Evolutionary conservation across 208 protist species (phyloP), one percentile per base, ranked within the genome.

Genomic region (Wallacemonas sp.): DNA sequence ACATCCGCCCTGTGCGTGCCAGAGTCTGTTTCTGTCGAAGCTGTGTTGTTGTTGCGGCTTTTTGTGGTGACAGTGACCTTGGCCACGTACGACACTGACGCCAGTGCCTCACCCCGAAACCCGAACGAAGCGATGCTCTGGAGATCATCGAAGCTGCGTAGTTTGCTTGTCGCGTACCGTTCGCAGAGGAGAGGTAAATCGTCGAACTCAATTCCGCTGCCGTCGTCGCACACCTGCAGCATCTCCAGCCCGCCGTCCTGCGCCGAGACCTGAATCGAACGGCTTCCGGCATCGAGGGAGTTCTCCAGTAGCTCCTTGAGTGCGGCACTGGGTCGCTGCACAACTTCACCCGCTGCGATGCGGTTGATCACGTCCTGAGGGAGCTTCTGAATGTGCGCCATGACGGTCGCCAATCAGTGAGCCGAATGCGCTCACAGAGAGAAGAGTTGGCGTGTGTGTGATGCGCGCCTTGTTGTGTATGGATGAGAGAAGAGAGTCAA

Each of bases 251-350:
- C 99, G 46, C 98, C 98, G 21, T 93, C 82, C 60, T 89, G 89
- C 14, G 91, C 79, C 11, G 80, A 63, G 11, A 99, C 80, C 16
- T 88, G 88, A 16, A 99, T 94, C 6, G 46, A 75, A 0, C 88
- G 96, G 26, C 92, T 77, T 29, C 89, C 90, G 4, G 98, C 98
- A 74, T 99, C 98, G 23, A 99, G 81, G 17, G 80, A 68, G 80
- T 99, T 99, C 76, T 99, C 98, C 16, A 99, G 67, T 34, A 99
- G 68, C 75, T 99, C 98, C 78, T 99, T 99, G 24, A 99, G 74
- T 8, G 98, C 98, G 26, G 95, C 97, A 43, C 88, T 92, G 2
- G 98, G 98, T n/a, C 96, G 76, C 68, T 99, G 93, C 36, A 99
- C 97, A 38, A 99, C 97, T 73, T 99, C 98, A n/a, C 98, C 98